Percentiles rank a stretch among this genome's conserved stretches.
Evolutionary conservation across 108 stramenopile genomes (phyloP).

Genomic region (Seminavis robusta): DNA sequence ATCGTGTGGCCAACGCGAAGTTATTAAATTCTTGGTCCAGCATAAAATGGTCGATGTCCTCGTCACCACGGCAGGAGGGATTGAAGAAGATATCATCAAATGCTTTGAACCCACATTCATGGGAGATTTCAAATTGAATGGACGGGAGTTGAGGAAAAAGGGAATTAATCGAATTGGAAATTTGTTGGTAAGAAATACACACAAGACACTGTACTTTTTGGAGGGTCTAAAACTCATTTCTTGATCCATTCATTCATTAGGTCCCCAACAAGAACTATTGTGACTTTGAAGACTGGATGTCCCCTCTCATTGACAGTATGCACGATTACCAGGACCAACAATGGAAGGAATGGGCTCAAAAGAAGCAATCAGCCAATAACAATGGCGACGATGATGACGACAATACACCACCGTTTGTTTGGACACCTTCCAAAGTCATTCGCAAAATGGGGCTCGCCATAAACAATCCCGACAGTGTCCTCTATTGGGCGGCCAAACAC

Average conservation of each 20-base stretch:
- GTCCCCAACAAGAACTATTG: conserved; percentile 99
- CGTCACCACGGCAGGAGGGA: conserved; percentile 97
- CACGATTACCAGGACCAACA: conserved; percentile 94
- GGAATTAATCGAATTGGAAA: conserved; percentile 98
- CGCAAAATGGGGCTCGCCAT: conserved; percentile 94
- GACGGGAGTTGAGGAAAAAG: conserved; percentile 83
- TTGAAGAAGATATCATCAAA: conserved; percentile 99
- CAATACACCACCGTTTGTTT: conserved; percentile 31
- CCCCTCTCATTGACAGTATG: conserved; percentile 90
- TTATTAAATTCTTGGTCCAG: conserved; percentile 89
- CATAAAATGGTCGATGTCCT: conserved; percentile 96
- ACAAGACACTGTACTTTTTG: background rate
- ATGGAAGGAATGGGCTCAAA: conserved; percentile 40
- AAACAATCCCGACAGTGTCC: conserved; percentile 89
- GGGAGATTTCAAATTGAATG: conserved; percentile 91
- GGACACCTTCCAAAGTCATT: conserved; percentile 97
- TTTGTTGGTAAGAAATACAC: conserved; percentile 28
- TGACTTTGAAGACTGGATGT: conserved; percentile 98
- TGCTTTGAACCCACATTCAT: conserved; percentile 96
- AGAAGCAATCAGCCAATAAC: conserved; percentile 14
- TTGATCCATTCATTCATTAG: conserved; percentile 78
- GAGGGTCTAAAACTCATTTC: background rate
- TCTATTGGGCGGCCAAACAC: conserved; percentile 93
- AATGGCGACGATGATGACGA: conserved; percentile 18
- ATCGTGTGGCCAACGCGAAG: conserved; percentile 96